These are phyloP conservation scores for Penicillium paradoxum DNA, from an alignment of 495 filamentous ascomycete genomes.

Conservation along the genomic window DNA sequence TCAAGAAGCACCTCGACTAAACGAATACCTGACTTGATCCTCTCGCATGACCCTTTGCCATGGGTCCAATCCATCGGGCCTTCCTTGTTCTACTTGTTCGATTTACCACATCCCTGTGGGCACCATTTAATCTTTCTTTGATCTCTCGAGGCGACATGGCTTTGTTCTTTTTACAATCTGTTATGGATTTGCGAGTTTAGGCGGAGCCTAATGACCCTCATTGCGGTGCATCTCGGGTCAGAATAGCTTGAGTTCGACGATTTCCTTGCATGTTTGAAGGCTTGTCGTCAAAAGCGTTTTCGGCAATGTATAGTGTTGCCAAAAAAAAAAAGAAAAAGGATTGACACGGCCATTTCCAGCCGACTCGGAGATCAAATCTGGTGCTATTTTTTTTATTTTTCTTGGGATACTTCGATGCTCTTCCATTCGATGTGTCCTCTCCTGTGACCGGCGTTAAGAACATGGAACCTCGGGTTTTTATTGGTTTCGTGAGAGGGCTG, in stretches of 20 bases:
- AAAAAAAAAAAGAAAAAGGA: background rate
- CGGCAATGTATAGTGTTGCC: slow-evolving; percentile 28
- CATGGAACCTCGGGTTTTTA: slow-evolving; percentile 22
- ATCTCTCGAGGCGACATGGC: slow-evolving; percentile 14
- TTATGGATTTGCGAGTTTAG: slow-evolving; percentile 6
- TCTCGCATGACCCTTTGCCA: slow-evolving; percentile 10
- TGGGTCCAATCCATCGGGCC: slow-evolving; percentile 4
- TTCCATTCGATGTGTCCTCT: slow-evolving; percentile 28
- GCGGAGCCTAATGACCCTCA: slow-evolving; percentile 12
- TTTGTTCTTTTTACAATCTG: slow-evolving; percentile 8
- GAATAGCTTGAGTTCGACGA: slow-evolving; percentile 5
- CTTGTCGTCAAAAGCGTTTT: slow-evolving; percentile 22
- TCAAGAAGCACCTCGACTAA: slow-evolving; percentile 44
- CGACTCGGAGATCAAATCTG: slow-evolving; percentile 13
- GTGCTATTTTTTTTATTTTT: slow-evolving; percentile 2
- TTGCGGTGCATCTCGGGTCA: slow-evolving; percentile 6
- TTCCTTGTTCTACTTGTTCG: slow-evolving; percentile 6
- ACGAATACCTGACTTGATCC: slow-evolving; percentile 9
- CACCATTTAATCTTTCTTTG: slow-evolving; percentile 11
- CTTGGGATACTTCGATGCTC: slow-evolving; percentile 16
- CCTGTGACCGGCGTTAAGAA: slow-evolving; percentile 35
- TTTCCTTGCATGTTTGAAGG: slow-evolving; percentile 15
- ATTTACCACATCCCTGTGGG: slow-evolving; percentile 11
- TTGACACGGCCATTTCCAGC: slow-evolving; percentile 5
- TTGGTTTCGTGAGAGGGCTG: slow-evolving; percentile 18